A percentile compares a stretch with the other conserved stretches of the same genome.
These are phyloP conservation scores for Allantophomopsis cytisporea DNA, from an alignment of 2,329 filamentous ascomycete species.

Conservation along the genomic window DNA sequence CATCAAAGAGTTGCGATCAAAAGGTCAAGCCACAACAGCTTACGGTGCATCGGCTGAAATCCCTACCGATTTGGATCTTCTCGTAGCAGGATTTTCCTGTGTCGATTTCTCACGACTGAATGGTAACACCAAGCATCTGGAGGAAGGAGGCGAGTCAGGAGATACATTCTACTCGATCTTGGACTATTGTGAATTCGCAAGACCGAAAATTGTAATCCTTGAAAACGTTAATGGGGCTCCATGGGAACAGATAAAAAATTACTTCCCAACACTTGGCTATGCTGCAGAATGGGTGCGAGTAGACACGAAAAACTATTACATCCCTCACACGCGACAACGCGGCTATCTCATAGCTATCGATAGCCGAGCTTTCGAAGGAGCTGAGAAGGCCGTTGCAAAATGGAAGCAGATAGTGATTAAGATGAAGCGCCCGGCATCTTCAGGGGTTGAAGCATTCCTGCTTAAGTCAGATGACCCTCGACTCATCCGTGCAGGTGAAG, in stretches of 20 bases:
- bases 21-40: conserved; percentile 41
- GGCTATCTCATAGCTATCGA: conserved; percentile 47
- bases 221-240: conserved; percentile 56
- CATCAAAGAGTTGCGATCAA: conserved; percentile 29
- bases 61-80: conserved; percentile 43
- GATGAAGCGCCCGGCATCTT: conserved; percentile 36
- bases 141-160: conserved; percentile 47
- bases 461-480: conserved; percentile 36
- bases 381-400: neutral
- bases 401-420: conserved; percentile 1
- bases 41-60: conserved; percentile 46
- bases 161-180: conserved; percentile 51
- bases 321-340: conserved; percentile 55
- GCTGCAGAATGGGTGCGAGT: conserved; percentile 30
- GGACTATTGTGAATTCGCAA: conserved; percentile 35
- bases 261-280: conserved; percentile 33
- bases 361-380: conserved; percentile 3
- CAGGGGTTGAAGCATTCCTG: conserved; percentile 47
- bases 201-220: conserved; percentile 51
- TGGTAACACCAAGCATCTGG: conserved; percentile 32
- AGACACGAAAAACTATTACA: conserved; percentile 59
- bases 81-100: conserved; percentile 63
- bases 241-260: conserved; percentile 36
- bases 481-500: conserved; percentile 34
- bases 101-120: conserved; percentile 63